A percentile compares a stretch with the other conserved stretches of the same genome.
These are phyloP conservation scores for Malassezia caprae DNA, from an alignment of 1,284 basidiomycete genomes.

Conservation along the genomic window DNA sequence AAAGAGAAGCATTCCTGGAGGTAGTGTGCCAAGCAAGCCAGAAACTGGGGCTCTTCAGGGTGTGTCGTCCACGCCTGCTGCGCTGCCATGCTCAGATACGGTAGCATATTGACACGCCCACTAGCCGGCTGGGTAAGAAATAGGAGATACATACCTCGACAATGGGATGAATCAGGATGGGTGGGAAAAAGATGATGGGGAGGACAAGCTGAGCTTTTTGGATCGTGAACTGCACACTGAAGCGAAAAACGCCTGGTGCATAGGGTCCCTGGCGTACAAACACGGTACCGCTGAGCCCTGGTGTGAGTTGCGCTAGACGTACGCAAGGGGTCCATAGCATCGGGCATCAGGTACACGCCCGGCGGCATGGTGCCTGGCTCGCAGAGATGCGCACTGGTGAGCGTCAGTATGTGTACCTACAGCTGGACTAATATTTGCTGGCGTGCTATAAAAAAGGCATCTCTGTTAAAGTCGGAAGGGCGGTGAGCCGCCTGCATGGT, in stretches of 20 bases:
- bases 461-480: neutral
- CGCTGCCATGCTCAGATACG: neutral
- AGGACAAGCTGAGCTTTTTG: neutral
- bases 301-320: neutral
- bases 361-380: neutral
- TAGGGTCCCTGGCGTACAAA: constrained; percentile 9
- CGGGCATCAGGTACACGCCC: constrained; percentile 12
- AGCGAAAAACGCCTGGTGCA: constrained; percentile 14
- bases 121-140: neutral
- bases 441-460: neutral
- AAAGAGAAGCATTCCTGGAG: constrained; percentile 2
- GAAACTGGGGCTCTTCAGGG: constrained; percentile 2
- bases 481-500: neutral
- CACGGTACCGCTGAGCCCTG: constrained; percentile 11
- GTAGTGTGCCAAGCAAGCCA: neutral
- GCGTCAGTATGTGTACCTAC: neutral
- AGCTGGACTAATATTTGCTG: neutral
- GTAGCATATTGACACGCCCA: constrained; percentile 8
- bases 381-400: neutral
- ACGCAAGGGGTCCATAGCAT: constrained; percentile 13
- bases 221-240: constrained; percentile 8
- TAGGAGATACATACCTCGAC: constrained; percentile 2
- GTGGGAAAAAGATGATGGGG: constrained; percentile 12
- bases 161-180: constrained; percentile 13
- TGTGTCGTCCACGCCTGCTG: neutral